Percentiles rank a stretch among this genome's conserved stretches.
These are phyloP conservation scores for Coniella lustricola DNA, from an alignment of 2,329 filamentous ascomycete species.

Conservation along the genomic window DNA sequence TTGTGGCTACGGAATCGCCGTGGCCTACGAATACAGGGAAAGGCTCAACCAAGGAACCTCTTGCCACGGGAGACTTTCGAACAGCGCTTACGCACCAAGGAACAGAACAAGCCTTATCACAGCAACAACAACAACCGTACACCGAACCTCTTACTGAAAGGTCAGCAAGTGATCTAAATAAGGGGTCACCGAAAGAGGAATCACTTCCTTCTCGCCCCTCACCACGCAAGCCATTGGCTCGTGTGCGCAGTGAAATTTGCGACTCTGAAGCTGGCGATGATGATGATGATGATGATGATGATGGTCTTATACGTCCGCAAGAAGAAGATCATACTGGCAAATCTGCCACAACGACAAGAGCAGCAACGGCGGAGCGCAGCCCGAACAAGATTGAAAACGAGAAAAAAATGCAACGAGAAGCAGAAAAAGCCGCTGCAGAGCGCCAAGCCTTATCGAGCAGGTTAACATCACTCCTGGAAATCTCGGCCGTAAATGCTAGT, in stretches of 20 bases:
- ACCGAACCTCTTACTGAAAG: slow-evolving; percentile 34
- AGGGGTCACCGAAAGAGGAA: slow-evolving; percentile 29
- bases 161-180: slow-evolving; percentile 35
- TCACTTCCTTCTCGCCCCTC: slow-evolving; percentile 1
- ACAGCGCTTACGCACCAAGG: slow-evolving; percentile 27
- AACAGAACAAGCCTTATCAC: background rate
- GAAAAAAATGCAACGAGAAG: slow-evolving; percentile 14
- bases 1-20: slow-evolving; percentile 7
- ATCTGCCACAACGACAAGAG: too few species aligned
- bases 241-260: slow-evolving; percentile 33
- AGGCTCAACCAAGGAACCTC: slow-evolving; percentile 5
- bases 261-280: slow-evolving; percentile 27
- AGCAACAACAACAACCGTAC: slow-evolving; percentile 1
- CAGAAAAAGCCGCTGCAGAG: slow-evolving; percentile 25
- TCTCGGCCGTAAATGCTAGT: slow-evolving; percentile 18
- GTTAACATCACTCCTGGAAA: slow-evolving; percentile 34
- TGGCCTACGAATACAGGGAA: background rate
- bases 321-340: too few species aligned
- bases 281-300: slow-evolving; percentile 9
- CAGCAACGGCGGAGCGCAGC: background rate
- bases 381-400: slow-evolving; percentile 7
- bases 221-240: slow-evolving; percentile 20
- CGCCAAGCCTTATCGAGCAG: slow-evolving; percentile 35
- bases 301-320: background rate
- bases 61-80: slow-evolving; percentile 20